Evolutionary conservation across 1,139 yeast species (phyloP), one percentile per base, ranked within the genome.

Genomic region (Tardiomyces blankii): DNA sequence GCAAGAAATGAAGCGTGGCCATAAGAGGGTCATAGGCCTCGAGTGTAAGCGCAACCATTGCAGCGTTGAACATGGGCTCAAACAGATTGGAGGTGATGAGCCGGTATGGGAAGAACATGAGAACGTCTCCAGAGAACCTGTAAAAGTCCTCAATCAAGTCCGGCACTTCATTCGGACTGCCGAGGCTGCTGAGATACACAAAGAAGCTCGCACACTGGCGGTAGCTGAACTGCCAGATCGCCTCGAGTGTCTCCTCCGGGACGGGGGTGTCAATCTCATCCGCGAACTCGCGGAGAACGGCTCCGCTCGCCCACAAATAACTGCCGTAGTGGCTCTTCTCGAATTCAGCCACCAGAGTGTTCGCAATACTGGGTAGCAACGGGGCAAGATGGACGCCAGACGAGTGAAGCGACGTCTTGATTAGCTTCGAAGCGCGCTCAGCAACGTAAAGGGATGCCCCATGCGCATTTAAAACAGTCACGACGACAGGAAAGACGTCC

Each of bases 271-370:
- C 63, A 48, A 69, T 69, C 47, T 77, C 85, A 59, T 80, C 86
- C 27, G 85, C 82, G 63, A 75, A 88, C 51, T 85, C 93, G 50
- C 87, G 77, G 45, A 89, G 77, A 28, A 87, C 68, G 4, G 85
- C 75, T 3, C 96, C 96, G 2, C 95, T 82, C 16, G 86, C 93
- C 93, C 95, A 89, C 48, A 89, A 67, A 60, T 82, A 89, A 61
- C 95, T 85, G 2, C 96, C 96, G 58, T 68, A 77, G 41, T 79
- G 77, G 32, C 82, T 82, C 42, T 68, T 66, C 43, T 78, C 73
- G 66, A 87, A 89, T 5, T 93, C 91, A 39, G 73, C 71, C 1
- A 72, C 75, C 49, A 86, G 72, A 51, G 75, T 69, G 47, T 70
- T 74, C 1, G 88, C 89, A 43, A 87, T 73, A 12, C 77, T 70